phyloP scores from a whole-genome alignment of 495 filamentous ascomycete species.

The Neurospora sp. region DNA sequence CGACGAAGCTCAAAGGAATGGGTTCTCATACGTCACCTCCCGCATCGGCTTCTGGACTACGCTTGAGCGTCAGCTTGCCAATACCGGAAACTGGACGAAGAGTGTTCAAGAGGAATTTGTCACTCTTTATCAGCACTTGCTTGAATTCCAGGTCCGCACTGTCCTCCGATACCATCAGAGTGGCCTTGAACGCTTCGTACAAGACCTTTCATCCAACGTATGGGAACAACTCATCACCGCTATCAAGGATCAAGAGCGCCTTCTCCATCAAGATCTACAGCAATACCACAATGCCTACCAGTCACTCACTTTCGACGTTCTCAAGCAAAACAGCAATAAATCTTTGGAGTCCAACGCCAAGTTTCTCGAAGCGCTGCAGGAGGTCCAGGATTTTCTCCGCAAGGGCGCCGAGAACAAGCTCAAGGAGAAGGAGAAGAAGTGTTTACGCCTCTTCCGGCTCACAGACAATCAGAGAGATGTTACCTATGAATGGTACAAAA shows the following conservation, averaged over 20 bases:
- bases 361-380: not conserved
- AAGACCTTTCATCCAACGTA: not conserved
- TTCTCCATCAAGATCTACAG: not conserved
- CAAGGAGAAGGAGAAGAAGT: not conserved
- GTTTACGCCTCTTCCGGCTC: not conserved
- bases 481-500: not conserved
- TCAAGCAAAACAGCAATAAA: not conserved
- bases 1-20: slow-evolving; percentile 9
- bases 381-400: not conserved
- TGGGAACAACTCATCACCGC: not conserved
- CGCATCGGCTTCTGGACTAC: slow-evolving; percentile 14
- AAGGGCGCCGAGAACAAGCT: not conserved
- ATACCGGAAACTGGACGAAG: not conserved
- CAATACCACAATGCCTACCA: not conserved
- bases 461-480: not conserved
- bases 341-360: not conserved
- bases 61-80: slow-evolving; percentile 4
- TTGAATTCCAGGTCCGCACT: not conserved
- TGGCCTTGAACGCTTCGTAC: not conserved
- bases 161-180: not conserved
- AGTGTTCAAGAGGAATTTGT: not conserved
- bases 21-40: slow-evolving; percentile 16
- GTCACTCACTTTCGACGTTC: not conserved
- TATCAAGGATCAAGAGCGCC: not conserved
- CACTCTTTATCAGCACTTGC: not conserved